A percentile compares a stretch with the other conserved stretches of the same genome.
These are phyloP conservation scores for Blastobotrys ciferrii DNA, from an alignment of 1,139 yeast species.

Conservation along the genomic window DNA sequence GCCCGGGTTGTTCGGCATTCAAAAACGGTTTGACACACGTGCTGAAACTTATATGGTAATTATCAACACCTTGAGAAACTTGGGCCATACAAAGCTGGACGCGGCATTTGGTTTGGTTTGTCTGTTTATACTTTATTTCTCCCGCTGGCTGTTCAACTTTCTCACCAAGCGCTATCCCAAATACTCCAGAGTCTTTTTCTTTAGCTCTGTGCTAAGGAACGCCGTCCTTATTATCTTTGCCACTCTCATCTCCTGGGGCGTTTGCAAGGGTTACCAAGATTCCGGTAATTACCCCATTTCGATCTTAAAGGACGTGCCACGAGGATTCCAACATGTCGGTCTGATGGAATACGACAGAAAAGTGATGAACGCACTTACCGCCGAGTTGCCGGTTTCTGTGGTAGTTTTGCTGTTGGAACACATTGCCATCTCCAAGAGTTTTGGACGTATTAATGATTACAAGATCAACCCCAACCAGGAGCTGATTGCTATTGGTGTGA, in stretches of 20 bases:
- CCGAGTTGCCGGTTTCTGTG: slow-evolving; percentile 81
- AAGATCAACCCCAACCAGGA: slow-evolving; percentile 92
- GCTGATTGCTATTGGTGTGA: slow-evolving; percentile 88
- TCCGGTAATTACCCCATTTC: slow-evolving; percentile 47
- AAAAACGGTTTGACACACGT: slow-evolving; percentile 65
- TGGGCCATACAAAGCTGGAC: slow-evolving; percentile 64
- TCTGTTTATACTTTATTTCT: slow-evolving; percentile 61
- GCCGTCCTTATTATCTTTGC: slow-evolving; percentile 79
- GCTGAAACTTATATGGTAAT: slow-evolving; percentile 66
- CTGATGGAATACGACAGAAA: slow-evolving; percentile 66
- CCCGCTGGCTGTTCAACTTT: slow-evolving; percentile 57
- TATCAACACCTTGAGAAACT: slow-evolving; percentile 67
- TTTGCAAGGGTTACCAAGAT: slow-evolving; percentile 44
- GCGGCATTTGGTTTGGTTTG: slow-evolving; percentile 88
- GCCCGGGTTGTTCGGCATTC: slow-evolving; percentile 80
- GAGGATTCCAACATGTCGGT: slow-evolving; percentile 77
- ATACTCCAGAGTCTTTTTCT: slow-evolving; percentile 59
- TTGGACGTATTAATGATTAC: slow-evolving; percentile 89
- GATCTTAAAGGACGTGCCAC: slow-evolving; percentile 74
- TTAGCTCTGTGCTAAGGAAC: slow-evolving; percentile 70
- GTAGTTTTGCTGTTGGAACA: slow-evolving; percentile 85
- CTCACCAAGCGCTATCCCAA: slow-evolving; percentile 68
- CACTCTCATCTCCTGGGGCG: slow-evolving; percentile 69
- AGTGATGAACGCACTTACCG: slow-evolving; percentile 58
- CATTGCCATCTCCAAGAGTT: slow-evolving; percentile 89